These are phyloP conservation scores for Penicillium expansum DNA, from an alignment of 2,329 filamentous ascomycete genomes.

Conservation along the genomic window DNA sequence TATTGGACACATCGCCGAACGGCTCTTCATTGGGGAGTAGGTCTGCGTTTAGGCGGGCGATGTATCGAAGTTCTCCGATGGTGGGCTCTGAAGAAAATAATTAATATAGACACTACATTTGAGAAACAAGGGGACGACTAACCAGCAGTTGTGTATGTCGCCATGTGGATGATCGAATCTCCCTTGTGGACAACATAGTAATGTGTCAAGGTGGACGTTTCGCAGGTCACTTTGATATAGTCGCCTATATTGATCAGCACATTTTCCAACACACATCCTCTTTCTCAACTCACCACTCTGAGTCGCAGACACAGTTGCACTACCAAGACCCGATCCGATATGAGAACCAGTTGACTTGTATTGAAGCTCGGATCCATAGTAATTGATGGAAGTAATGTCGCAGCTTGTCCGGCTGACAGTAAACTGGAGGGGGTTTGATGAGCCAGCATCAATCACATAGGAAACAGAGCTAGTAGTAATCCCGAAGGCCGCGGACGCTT, in stretches of 20 bases:
- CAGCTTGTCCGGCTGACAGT: slow-evolving; percentile 55
- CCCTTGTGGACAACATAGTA: slow-evolving; percentile 62
- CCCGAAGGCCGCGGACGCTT: slow-evolving; percentile 29
- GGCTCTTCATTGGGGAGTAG: slow-evolving; percentile 54
- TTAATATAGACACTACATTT: slow-evolving; percentile 2
- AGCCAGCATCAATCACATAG: slow-evolving; percentile 51
- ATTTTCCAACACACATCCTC: background rate
- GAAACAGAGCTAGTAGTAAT: slow-evolving; percentile 22
- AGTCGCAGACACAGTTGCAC: slow-evolving; percentile 53
- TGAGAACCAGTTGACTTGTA: slow-evolving; percentile 54
- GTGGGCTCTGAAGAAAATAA: slow-evolving; percentile 42
- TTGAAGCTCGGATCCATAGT: slow-evolving; percentile 59
- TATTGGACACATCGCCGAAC: slow-evolving; percentile 57
- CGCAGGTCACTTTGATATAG: slow-evolving; percentile 62
- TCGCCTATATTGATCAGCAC: slow-evolving; percentile 23
- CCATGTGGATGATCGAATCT: slow-evolving; percentile 60
- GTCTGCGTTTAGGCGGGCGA: slow-evolving; percentile 57
- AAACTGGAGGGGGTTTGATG: slow-evolving; percentile 51
- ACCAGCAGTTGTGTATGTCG: slow-evolving; percentile 58
- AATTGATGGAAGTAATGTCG: slow-evolving; percentile 64
- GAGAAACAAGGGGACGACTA: slow-evolving; percentile 17
- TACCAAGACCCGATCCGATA: slow-evolving; percentile 59
- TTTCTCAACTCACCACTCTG: slow-evolving; percentile 29
- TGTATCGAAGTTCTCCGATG: slow-evolving; percentile 63
- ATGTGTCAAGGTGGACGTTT: slow-evolving; percentile 60